Conservation (phyloP, 768 basidiomycete species). For the Mycena venus region DNA sequence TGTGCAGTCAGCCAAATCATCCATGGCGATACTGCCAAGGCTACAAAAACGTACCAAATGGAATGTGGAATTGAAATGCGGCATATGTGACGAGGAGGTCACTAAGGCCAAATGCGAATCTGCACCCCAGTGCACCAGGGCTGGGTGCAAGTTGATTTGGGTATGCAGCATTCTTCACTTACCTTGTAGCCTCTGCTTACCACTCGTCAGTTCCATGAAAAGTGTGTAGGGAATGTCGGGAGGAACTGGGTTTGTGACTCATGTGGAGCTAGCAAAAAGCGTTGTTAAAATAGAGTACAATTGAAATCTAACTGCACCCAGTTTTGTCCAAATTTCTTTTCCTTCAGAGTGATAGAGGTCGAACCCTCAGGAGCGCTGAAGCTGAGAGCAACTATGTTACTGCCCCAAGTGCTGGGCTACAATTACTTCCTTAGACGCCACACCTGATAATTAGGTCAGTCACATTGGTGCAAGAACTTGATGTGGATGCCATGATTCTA, state of each 20-base stretch:
- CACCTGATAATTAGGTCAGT: neutral
- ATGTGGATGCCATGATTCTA: neutral
- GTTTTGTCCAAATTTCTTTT: no score
- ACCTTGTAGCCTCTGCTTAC: neutral
- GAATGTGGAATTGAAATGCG: neutral
- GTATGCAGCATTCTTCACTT: neutral
- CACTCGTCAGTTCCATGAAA: no score
- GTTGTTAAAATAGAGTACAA: neutral
- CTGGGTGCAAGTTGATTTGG: neutral
- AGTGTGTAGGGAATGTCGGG: no score
- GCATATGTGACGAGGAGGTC: neutral
- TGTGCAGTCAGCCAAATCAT: no score
- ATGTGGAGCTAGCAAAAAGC: no score
- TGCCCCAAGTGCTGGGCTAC: neutral
- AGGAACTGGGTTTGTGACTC: no score
- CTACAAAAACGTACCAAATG: no score
- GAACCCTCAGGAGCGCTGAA: neutral
- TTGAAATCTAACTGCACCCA: neutral
- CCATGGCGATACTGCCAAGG: no score
- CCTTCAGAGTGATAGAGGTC: neutral
- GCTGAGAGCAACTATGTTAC: neutral
- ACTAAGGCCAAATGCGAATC: no score
- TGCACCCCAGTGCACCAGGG: neutral
- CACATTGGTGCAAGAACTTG: neutral
- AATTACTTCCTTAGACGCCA: neutral